A percentile compares a stretch with the other conserved stretches of the same genome.
Conservation (phyloP, 192 early-diverging fungal species). For the Ambispora gerdemannii region DNA sequence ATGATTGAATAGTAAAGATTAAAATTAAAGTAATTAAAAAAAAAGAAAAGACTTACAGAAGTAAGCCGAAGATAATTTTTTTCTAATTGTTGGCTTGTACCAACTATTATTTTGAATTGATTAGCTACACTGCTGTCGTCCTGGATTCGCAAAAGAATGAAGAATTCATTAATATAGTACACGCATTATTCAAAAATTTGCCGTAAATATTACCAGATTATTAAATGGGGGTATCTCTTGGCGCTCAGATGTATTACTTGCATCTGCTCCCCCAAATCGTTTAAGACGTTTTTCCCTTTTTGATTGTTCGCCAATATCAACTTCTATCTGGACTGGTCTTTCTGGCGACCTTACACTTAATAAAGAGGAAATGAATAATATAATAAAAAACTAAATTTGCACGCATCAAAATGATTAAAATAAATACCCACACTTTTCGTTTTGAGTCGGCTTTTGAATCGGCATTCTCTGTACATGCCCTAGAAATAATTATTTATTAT, state of each 20-base stretch:
- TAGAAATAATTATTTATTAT: not conserved
- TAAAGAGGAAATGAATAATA: not conserved
- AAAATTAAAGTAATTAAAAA: not conserved
- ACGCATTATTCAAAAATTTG: not conserved
- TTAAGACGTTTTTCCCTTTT: conserved; percentile 39
- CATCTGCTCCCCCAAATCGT: conserved; percentile 36
- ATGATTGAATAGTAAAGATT: not conserved
- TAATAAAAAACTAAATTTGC: not conserved
- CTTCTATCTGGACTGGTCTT: not conserved
- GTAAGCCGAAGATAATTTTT: conserved; percentile 94
- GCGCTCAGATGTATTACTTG: conserved; percentile 2
- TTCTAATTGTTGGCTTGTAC: conserved; percentile 81
- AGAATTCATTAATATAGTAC: conserved; percentile 16
- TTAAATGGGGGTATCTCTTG: not conserved
- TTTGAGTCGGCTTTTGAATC: conserved; percentile 11
- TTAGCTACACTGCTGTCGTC: conserved; percentile 64
- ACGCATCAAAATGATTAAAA: not conserved
- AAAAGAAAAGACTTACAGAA: conserved; percentile 50
- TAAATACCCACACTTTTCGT: conserved; percentile 8
- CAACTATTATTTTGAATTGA: conserved; percentile 86
- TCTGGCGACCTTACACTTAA: not conserved
- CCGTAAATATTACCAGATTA: not conserved
- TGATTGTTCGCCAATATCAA: conserved; percentile 35
- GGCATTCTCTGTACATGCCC: not conserved
- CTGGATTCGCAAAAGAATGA: conserved; percentile 25